Conservation (phyloP, 495 filamentous ascomycete genomes). For the Letharia lupina region DNA sequence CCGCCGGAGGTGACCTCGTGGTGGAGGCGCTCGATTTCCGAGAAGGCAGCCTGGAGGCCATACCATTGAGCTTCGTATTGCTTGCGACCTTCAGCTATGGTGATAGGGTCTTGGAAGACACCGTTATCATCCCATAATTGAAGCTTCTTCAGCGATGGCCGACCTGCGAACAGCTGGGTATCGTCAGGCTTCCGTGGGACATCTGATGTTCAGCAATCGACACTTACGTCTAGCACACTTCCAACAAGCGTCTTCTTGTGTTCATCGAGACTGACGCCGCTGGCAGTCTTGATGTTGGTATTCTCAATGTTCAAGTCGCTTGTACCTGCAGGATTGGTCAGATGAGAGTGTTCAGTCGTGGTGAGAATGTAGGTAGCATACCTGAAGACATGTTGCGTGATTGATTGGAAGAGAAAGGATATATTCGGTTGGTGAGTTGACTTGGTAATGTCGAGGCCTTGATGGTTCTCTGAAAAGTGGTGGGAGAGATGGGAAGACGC, state of each 20-base stretch:
- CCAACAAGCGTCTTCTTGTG: conserved; percentile 45
- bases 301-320: conserved; percentile 34
- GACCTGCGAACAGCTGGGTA: conserved; percentile 47
- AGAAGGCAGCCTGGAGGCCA: conserved; percentile 38
- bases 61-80: conserved; percentile 47
- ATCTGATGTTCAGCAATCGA: neutral
- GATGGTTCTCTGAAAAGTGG: conserved; percentile 10
- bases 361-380: neutral
- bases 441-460: neutral
- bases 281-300: conserved; percentile 39
- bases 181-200: neutral
- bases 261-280: conserved; percentile 38
- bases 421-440: neutral
- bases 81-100: conserved; percentile 42
- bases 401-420: neutral
- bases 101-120: conserved; percentile 44
- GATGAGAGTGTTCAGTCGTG: neutral
- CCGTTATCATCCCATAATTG: conserved; percentile 44
- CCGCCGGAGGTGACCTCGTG: conserved; percentile 43
- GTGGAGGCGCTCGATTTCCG: conserved; percentile 38
- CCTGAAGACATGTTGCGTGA: conserved; percentile 25
- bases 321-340: conserved; percentile 1
- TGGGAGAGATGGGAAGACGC: conserved; percentile 17
- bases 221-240: conserved; percentile 44
- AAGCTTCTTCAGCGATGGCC: conserved; percentile 47